Evolutionary conservation across 1,139 yeast genomes (phyloP), one percentile per base, ranked within the genome.

Genomic region (Blastobotrys illinoisensis): DNA sequence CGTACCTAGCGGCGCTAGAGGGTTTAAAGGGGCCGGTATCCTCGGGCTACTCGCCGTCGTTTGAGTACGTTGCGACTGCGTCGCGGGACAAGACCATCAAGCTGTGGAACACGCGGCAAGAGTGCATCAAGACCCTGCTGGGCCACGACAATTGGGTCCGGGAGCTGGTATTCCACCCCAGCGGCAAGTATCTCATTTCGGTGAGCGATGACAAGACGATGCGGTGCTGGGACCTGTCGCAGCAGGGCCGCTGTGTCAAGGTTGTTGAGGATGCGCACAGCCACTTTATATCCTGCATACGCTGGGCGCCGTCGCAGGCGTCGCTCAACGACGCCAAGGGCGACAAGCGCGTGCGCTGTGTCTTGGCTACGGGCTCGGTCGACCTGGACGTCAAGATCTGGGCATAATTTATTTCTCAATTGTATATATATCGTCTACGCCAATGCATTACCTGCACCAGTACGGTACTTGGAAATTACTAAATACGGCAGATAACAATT

Each of bases 121-220:
- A 79, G 68, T 72, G 81, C 36, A 67, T 90, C 1, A 75, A 79
- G 19, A 72, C 78, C 47, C 73, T 85, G 54, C 66, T 70, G 13
- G 97, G 95, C 1, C 98, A 91, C 69, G 82, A 83, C 55, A 88
- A 95, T 16, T 91, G 98, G 98, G 87, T 91, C 1, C 81, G 87
- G 59, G 79, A 83, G 9, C 65, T 89, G 16, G 75, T 74, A 9
- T 73, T 88, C 50, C 96, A 88, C 68, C 95, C 96, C 0, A 83
- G 80, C 62, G 96, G 96, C 0, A 76, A 81, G 53, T 83, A 79
- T 61, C 69, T 91, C 21, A 75, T 87, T 47, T 83, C 90, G 55
- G 86, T 87, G 14, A 79, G 93, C 23, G 97, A 91, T 69, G 98
- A 91, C 68, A 83, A 84, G 60, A 74, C 83, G 1, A 79, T 91